Base-by-base conservation (phyloP, 2,329 filamentous ascomycete species). In the Fonsecaea multimorphosa region DNA sequence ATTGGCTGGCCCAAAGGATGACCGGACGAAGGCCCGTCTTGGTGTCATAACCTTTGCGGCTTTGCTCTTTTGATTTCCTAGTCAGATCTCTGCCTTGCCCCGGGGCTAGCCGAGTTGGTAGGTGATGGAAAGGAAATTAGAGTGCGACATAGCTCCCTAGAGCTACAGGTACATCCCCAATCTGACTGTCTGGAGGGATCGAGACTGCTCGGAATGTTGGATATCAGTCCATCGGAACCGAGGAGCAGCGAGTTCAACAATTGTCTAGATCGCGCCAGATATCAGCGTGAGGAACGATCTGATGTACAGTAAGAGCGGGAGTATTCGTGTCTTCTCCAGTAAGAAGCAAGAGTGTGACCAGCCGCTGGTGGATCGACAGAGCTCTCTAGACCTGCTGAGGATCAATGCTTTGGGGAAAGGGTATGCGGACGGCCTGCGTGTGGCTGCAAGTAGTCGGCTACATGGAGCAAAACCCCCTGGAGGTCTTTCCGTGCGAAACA, bases 1-100 rank as follows among this genome's bases (percentile, higher is more conserved):
- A 52, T 16, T 36, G 58, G 44, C 44, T 51, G 57, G 57, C 27
- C 44, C 29, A 52, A 60, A 36, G 57, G 57, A 52, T 60, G 22
- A 29, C 57, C 44, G 44, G 44, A 49, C 44, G 44, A 49, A 49
- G 44, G 22, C 27, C 22, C 22, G 19, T 49, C 44, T n/a, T 49
- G 44, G 44, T n/a, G 38, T 40, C 14, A 40, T 14, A 40, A 3
- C 38, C n/a, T 40, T 40, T 7, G 38, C 16, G n/a, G 38, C 38
- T 19, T 40, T 40, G 34, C 32, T 34, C 6, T 44, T n/a, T 31
- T 29, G 14, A n/a, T 44, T 22, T 40, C 34, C 19, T 49, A 40
- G 57, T 36, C 44, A 60, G 46, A 53, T 53, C 58, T 60, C n/a
- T 12, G 34, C 58, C 46, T 34, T 34, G 31, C 9, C 22, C 29